Conservation (phyloP, 176 grass and related monocot genomes). For the Themeda triandra region DNA sequence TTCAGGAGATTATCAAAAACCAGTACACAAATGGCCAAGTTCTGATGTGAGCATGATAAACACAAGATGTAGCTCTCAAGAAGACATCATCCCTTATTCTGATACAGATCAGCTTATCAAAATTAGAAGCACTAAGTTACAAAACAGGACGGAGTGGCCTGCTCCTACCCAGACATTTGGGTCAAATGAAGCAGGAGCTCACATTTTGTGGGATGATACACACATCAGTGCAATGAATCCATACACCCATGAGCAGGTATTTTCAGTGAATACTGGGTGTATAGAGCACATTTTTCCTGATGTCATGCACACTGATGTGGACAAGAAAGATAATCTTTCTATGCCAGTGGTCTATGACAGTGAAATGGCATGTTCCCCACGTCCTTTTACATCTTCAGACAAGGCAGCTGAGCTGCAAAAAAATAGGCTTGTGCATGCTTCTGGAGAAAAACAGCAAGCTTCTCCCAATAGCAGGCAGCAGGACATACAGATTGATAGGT, state of each 20-base stretch:
- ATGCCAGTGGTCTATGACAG: neutral
- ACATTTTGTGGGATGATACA: slow-evolving; percentile 23
- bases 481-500: neutral
- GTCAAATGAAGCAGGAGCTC: slow-evolving; percentile 23
- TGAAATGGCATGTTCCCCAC: neutral
- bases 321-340: slow-evolving; percentile 3
- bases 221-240: neutral
- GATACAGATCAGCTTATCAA: neutral
- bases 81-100: neutral
- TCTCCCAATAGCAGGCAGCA: neutral
- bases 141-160: neutral
- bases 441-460: slow-evolving; percentile 24
- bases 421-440: neutral
- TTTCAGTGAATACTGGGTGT: neutral
- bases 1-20: neutral
- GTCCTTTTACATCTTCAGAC: slow-evolving; percentile 15
- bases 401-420: slow-evolving; percentile 3
- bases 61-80: neutral
- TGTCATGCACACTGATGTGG: neutral
- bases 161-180: neutral
- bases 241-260: neutral
- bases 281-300: neutral
- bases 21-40: neutral
- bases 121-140: neutral
- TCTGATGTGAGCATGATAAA: slow-evolving; percentile 7